Evolutionary conservation across 108 stramenopile genomes (phyloP).

Genomic region (Cylindrotheca fusiformis): DNA sequence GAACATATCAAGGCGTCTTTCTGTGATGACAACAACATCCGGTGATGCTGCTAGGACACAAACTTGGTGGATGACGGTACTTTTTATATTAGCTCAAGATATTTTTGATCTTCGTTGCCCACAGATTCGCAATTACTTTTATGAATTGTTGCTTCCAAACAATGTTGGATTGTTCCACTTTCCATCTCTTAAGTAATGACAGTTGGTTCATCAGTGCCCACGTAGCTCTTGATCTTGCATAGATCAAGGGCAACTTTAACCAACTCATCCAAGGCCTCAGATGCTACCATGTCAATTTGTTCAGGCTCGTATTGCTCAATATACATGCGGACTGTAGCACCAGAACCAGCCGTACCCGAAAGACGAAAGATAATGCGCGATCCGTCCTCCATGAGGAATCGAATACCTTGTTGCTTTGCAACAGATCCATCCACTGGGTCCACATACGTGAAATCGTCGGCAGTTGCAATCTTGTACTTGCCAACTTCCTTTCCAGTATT

Average conservation of each 20-base stretch:
- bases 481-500: slow-evolving; percentile 75
- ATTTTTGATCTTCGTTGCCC: too few relatives aligned
- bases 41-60: too few relatives aligned
- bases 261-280: slow-evolving; percentile 80
- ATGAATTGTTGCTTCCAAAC: too few relatives aligned
- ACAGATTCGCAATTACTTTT: too few relatives aligned
- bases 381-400: slow-evolving; percentile 94
- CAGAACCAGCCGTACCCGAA: slow-evolving; percentile 96
- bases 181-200: slow-evolving; percentile 99
- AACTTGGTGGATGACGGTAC: too few relatives aligned
- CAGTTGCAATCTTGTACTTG: slow-evolving; percentile 82
- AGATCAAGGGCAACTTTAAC: slow-evolving; percentile 89
- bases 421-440: slow-evolving; percentile 97
- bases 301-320: slow-evolving; percentile 95
- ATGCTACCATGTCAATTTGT: slow-evolving; percentile 69
- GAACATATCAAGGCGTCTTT: neutral
- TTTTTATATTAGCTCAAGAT: too few relatives aligned
- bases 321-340: slow-evolving; percentile 99
- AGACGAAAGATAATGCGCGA: slow-evolving; percentile 98
- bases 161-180: too few relatives aligned
- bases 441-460: slow-evolving; percentile 96
- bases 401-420: slow-evolving; percentile 90
- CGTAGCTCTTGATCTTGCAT: slow-evolving; percentile 83
- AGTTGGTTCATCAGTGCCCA: slow-evolving; percentile 94
- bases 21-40: too few relatives aligned